These are phyloP conservation scores for Ophiostoma pallidulum DNA, from an alignment of 2,329 filamentous ascomycete species.

Conservation along the genomic window DNA sequence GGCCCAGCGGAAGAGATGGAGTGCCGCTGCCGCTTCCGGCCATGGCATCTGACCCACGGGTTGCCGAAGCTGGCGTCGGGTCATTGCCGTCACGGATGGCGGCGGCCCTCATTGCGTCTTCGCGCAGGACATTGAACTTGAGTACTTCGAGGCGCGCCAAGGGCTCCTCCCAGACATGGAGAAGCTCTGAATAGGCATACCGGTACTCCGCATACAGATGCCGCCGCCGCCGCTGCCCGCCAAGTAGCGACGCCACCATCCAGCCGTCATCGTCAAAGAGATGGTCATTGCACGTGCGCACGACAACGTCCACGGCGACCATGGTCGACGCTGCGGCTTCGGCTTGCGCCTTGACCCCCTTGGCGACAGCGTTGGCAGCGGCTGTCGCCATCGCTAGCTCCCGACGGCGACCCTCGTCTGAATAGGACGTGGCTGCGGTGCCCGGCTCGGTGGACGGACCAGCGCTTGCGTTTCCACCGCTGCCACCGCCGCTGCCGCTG, in stretches of 20 bases:
- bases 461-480: conserved; percentile 16
- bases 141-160: conserved; percentile 56
- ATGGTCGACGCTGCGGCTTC: conserved; percentile 25
- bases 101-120: conserved; percentile 27
- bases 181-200: conserved; percentile 57
- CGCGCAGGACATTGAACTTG: conserved; percentile 57
- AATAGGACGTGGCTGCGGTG: conserved; percentile 41
- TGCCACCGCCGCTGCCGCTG: background rate
- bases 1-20: conserved; percentile 10
- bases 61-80: background rate
- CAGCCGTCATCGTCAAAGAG: conserved; percentile 61
- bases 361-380: background rate
- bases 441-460: conserved; percentile 32
- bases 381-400: conserved; percentile 27
- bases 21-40: conserved; percentile 22
- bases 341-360: conserved; percentile 2
- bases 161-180: conserved; percentile 57
- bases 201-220: conserved; percentile 50
- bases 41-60: background rate
- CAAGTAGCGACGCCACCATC: conserved; percentile 49
- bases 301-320: conserved; percentile 41
- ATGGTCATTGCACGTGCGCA: conserved; percentile 52
- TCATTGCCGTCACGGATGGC: background rate
- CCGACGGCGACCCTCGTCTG: conserved; percentile 42
- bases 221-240: conserved; percentile 33